Conservation (phyloP, 768 basidiomycete genomes). For the Calvatia gigantea region DNA sequence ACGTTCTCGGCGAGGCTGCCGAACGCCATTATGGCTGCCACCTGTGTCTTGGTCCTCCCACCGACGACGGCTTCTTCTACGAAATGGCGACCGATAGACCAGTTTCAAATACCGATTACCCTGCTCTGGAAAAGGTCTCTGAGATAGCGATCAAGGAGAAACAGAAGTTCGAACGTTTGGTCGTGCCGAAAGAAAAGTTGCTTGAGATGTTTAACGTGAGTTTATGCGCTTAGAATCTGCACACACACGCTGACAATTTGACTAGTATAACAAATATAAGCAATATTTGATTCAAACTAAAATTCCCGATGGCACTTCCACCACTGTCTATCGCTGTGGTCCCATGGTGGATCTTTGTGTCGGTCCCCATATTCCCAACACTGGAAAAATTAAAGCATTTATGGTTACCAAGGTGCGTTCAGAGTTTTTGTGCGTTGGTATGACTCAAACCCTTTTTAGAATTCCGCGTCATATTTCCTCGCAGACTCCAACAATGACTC, state of each 20-base stretch:
- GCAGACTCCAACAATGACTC: slow-evolving; percentile 92
- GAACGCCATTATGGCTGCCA: slow-evolving; percentile 97
- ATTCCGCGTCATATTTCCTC: slow-evolving; percentile 97
- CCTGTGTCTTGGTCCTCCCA: slow-evolving; percentile 94
- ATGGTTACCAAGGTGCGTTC: slow-evolving; percentile 85
- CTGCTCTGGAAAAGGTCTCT: slow-evolving; percentile 82
- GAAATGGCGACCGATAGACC: slow-evolving; percentile 95
- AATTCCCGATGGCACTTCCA: slow-evolving; percentile 92
- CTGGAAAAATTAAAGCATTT: slow-evolving; percentile 95
- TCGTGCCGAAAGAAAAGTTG: slow-evolving; percentile 91
- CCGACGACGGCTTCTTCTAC: slow-evolving; percentile 98
- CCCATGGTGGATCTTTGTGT: slow-evolving; percentile 98
- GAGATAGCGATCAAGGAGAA: slow-evolving; percentile 92
- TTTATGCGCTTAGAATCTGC: slow-evolving; percentile 8
- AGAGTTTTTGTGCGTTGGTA: neutral
- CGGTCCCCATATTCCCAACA: slow-evolving; percentile 97
- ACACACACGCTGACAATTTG: slow-evolving; percentile 8
- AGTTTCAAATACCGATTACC: slow-evolving; percentile 80
- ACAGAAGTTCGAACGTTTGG: slow-evolving; percentile 93
- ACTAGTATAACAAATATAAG: slow-evolving; percentile 98
- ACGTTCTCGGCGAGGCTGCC: slow-evolving; percentile 94
- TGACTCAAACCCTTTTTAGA: slow-evolving; percentile 40
- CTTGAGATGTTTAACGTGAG: slow-evolving; percentile 93
- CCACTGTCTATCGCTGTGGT: slow-evolving; percentile 98
- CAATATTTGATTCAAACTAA: slow-evolving; percentile 92